Percentiles rank a stretch among this genome's conserved stretches.
Evolutionary conservation across 305 asterid species (phyloP).

Genomic region (Fraxinus dipetala): DNA sequence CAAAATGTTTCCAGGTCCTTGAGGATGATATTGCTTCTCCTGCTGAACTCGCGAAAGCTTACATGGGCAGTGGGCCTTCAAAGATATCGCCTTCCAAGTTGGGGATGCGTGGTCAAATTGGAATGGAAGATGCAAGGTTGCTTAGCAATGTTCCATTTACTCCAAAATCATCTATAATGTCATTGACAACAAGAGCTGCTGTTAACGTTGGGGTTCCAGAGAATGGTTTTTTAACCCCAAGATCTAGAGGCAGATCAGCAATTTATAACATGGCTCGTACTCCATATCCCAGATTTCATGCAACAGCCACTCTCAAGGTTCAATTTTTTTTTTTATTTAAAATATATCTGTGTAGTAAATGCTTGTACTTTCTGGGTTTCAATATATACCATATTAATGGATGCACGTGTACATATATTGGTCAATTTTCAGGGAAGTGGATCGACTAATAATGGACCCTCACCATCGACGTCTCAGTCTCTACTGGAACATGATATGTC

Average conservation of each 20-base stretch:
- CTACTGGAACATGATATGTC: slow-evolving; percentile 38
- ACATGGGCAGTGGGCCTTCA: slow-evolving; percentile 69
- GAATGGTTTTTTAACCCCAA: slow-evolving; percentile 61
- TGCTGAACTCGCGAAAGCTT: slow-evolving; percentile 84
- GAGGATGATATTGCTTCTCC: slow-evolving; percentile 67
- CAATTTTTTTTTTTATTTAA: background rate
- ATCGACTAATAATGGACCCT: slow-evolving; percentile 37
- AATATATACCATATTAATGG: background rate
- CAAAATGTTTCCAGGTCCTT: slow-evolving; percentile 44
- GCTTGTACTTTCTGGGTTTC: background rate
- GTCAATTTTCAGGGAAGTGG: slow-evolving; percentile 54
- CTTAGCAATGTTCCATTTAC: slow-evolving; percentile 33
- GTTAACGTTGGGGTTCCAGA: slow-evolving; percentile 41
- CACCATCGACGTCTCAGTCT: slow-evolving; percentile 35
- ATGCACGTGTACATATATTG: background rate
- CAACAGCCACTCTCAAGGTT: slow-evolving; percentile 44
- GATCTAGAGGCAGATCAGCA: slow-evolving; percentile 73
- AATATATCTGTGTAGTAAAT: background rate
- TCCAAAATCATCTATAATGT: slow-evolving; percentile 41
- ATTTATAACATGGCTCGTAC: slow-evolving; percentile 64
- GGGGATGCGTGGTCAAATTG: slow-evolving; percentile 46
- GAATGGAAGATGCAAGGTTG: slow-evolving; percentile 43
- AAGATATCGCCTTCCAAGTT: slow-evolving; percentile 61
- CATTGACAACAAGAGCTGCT: slow-evolving; percentile 42
- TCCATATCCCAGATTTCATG: slow-evolving; percentile 50